Base-by-base conservation (phyloP, 768 basidiomycete species). In the Pulveroboletus sp. region DNA sequence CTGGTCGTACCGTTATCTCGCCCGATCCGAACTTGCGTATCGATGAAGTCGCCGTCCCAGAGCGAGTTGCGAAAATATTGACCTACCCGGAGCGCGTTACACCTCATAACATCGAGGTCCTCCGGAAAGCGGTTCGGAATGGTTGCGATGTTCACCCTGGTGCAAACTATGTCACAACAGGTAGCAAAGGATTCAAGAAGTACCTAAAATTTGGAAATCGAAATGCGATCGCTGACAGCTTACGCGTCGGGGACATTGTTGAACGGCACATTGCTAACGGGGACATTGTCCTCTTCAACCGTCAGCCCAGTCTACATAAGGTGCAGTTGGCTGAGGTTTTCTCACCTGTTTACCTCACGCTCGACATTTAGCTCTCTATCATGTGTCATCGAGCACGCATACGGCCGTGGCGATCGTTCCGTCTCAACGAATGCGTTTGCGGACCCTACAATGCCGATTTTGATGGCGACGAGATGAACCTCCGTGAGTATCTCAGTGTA, bases 381-480 rank as follows among this genome's bases (percentile, higher is more conserved):
- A 98, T 99, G 93, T 97, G 94, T 64, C 97, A 99, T 71, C 77
- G 94, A 51, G 94, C 90, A 50, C 95, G 95, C 77, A 80, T 99
- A 46, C 78, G 97, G 25, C 97, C 97, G 20, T 99, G 97, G 97
- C 76, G 95, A 55, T 90, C 97, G 1, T 97, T 99, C 74, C 80
- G 97, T 27, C 72, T 99, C 47, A 99, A 99, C 63, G 97, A 99
- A 66, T 99, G 97, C 81, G 97, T 97, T 9, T 99, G 97, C 70
- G 94, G 91, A 40, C 97, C 97, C 8, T 98, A 97, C 71, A 97
- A 97, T 63, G 97, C 97, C 41, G 97, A 99, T 75, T 99, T 99
- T 56, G 97, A 99, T 65, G 97, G 97, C 52, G 97, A 99, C 65
- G 97, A 99, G 68, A 99, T 99, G 97, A 99, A 99, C 70, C 74